Base-by-base conservation (phyloP, 108 stramenopile species). In the Nitzschia sp. region DNA sequence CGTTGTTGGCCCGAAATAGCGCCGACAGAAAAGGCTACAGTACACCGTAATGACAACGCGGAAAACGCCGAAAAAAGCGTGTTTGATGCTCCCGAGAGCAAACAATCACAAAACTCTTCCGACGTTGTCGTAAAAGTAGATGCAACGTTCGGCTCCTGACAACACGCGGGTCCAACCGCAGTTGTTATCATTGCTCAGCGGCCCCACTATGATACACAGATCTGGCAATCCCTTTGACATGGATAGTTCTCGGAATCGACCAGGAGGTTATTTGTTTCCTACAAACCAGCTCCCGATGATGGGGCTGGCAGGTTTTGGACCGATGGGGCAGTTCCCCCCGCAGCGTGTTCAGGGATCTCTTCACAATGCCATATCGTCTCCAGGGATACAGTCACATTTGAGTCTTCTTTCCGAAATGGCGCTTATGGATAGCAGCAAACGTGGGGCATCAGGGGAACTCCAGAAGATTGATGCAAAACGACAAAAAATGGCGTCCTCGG, bases 361-460 rank as follows among this genome's bases (percentile, higher is more conserved):
- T 8, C 4, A 29, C 28, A 25, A 11, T 5, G 28, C 9, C 9
- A 30, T 8, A 11, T 32, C 9, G 3, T 28, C n/a, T n/a, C n/a
- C n/a, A n/a, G n/a, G n/a, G n/a, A n/a, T n/a, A n/a, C n/a, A n/a
- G 8, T 57, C 56, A 57, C 27, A 24, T 4, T 28, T 57, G 56
- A 21, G 29, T 13, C 9, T 57, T 24, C 30, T 57, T 28, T 57
- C 56, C 8, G 56, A 57, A 2, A 57, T 25, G 13, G 56, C 27
- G 6, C 6, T 5, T 4, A 18, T 11, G 31, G 29, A 29, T 2
- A n/a, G n/a, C n/a, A n/a, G n/a, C n/a, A 57, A 57, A 18, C 56
- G 56, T 29, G 29, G 6, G 5, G 29, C 56, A 4, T 8, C 5
- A 4, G 56, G 21, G 11, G 4, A 15, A 18, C 30, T 5, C 26